phyloP scores from a whole-genome alignment of 2,329 filamentous ascomycete species.

The Fusarium cyanostomum region DNA sequence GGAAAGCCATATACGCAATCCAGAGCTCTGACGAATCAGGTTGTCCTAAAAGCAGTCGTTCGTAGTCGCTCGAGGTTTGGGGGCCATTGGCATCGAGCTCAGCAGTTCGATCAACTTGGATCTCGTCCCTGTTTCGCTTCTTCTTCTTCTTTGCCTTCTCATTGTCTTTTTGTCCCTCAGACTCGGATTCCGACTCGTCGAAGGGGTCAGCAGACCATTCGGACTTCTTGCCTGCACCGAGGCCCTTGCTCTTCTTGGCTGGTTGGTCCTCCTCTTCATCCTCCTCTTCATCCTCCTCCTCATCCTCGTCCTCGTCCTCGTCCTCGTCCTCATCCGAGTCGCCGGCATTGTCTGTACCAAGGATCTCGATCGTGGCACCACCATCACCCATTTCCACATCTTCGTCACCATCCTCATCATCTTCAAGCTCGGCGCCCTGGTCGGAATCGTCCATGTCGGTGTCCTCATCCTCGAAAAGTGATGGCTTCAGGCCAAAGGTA shows the following conservation, averaged over 20 bases:
- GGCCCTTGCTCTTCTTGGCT: conserved; percentile 45
- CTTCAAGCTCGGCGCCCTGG: conserved; percentile 58
- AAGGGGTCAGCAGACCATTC: conserved; percentile 84
- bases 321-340: conserved; percentile 53
- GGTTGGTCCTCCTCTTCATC: conserved; percentile 54
- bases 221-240: conserved; percentile 75
- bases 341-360: conserved; percentile 57
- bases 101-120: conserved; percentile 89
- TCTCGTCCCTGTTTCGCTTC: conserved; percentile 78
- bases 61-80: conserved; percentile 90
- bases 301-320: conserved; percentile 47
- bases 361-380: conserved; percentile 54
- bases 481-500: conserved; percentile 91
- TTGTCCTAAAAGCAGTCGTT: conserved; percentile 89
- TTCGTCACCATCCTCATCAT: conserved; percentile 58
- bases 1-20: conserved; percentile 99
- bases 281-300: conserved; percentile 48
- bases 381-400: conserved; percentile 61
- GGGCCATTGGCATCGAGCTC: conserved; percentile 89
- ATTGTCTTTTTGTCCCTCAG: conserved; percentile 50
- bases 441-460: conserved; percentile 62
- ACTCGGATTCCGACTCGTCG: conserved; percentile 65
- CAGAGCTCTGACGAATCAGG: conserved; percentile 93
- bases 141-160: conserved; percentile 62
- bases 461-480: conserved; percentile 78